Base-by-base conservation (phyloP, 2,329 filamentous ascomycete species). In the Triangularia setosa region DNA sequence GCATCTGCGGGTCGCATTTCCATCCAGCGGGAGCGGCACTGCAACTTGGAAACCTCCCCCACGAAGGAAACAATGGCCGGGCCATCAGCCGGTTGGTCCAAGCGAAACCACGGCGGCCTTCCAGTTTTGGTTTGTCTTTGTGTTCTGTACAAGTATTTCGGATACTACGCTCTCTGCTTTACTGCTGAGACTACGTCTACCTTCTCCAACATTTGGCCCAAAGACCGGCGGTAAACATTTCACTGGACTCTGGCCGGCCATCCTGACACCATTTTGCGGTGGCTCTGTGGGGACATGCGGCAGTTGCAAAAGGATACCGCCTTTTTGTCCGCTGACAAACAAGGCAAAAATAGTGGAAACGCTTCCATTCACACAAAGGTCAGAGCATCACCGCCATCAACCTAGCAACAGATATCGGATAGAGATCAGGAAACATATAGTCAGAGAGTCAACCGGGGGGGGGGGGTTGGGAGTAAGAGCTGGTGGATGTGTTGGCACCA, bases 1-100 rank as follows among this genome's bases (percentile, higher is more conserved):
- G 61, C 61, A 63, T 53, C 61, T 59, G 59, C 60, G 59, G 56
- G 40, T 63, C 57, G 64, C 24, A 30, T 21, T 63, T 58, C 60
- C 57, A 57, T 60, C 57, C 61, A 60, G 59, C 48, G 30, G 35
- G 40, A 40, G 30, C 33, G 25, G 57, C 35, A 33, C 30, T 24
- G 18, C 57, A 55, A 27, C 25, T 27, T 27, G 23, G 21, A n/a
- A 24, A 25, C 25, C 52, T 55, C 52, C 60, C 60, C 62, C 62
- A 44, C 62, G 44, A 35, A 55, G 52, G 56, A 59, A 9, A 25
- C 40, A 23, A 18, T 23, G 48, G n/a, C 6, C 21, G 52, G 52
- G 11, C 52, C 52, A 18, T 28, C 23, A 16, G 21, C 52, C 52
- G 23, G 52, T 28, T 55, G 52, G 33, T 24, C 57, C 58, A 60